These are phyloP conservation scores for Porphyrellus cyaneotinctus DNA, from an alignment of 768 basidiomycete genomes.

Conservation along the genomic window DNA sequence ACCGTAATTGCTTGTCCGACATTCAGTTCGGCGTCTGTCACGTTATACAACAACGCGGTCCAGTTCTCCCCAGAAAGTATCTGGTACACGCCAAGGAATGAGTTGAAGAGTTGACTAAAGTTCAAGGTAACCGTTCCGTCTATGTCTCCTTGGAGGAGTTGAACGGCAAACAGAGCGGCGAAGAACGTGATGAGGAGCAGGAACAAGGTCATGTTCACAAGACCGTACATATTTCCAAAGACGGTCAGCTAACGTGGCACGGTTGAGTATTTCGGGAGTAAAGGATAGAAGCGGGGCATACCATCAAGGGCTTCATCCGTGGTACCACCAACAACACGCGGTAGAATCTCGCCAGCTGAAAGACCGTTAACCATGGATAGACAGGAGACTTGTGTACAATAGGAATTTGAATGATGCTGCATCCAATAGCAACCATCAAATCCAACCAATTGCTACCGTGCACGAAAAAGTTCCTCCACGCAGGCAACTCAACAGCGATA, in stretches of 20 bases:
- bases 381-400: constrained; percentile 55
- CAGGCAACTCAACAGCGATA: constrained; percentile 64
- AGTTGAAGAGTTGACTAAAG: constrained; percentile 78
- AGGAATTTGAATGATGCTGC: constrained; percentile 83
- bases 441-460: constrained; percentile 68
- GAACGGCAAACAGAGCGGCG: constrained; percentile 76
- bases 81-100: constrained; percentile 85
- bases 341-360: constrained; percentile 86
- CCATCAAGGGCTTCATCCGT: constrained; percentile 83
- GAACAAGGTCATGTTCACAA: constrained; percentile 90
- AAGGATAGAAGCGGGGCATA: constrained; percentile 28
- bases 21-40: constrained; percentile 54
- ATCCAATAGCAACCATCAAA: constrained; percentile 65
- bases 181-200: constrained; percentile 84
- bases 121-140: constrained; percentile 50
- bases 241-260: constrained; percentile 61
- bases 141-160: constrained; percentile 84
- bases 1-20: constrained; percentile 69
- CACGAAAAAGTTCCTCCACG: constrained; percentile 77
- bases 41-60: constrained; percentile 66
- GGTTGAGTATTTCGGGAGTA: constrained; percentile 4
- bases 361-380: constrained; percentile 88
- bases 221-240: constrained; percentile 88
- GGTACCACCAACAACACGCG: constrained; percentile 88
- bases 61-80: constrained; percentile 94